Evolutionary conservation across 257 asterid genomes (phyloP), one percentile per base, ranked within the genome.

Genomic region (Solanum chilense): DNA sequence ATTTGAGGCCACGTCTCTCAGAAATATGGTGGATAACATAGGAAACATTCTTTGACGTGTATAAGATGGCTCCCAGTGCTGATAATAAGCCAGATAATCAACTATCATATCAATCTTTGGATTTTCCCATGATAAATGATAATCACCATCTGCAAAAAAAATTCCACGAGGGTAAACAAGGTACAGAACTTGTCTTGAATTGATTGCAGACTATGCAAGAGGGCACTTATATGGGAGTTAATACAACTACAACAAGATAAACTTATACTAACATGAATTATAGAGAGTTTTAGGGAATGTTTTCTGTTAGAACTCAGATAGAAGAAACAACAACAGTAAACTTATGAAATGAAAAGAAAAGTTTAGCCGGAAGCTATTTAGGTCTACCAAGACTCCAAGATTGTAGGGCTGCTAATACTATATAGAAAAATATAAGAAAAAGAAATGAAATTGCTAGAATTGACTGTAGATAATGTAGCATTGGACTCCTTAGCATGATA

Each of bases 41-140:
- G 98, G 98, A 87, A 97, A 92, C 90, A 96, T 86, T 91, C 93
- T 92, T 88, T 92, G 97, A 86, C 97, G 92, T n/a, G 87, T 92
- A 89, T 96, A 95, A 74, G 98, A 95, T 86, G 99, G 99, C 76
- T 93, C 97, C 99, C 99, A 97, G 9, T 92, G 76, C 91, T 91
- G 99, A 90, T 90, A 90, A 90, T 90, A 95, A 87, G 93, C 88
- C 81, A 97, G 91, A 88, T 89, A 95, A 88, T 96, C 98, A 47
- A 95, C 93, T 85, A 97, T 89, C 95, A 92, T 88, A 25, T 94
- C 99, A 4, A 92, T 90, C 60, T 87, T 90, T 11, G 99, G 99
- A 88, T 86, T 90, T 56, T 35, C 89, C 98, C 98, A 97, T 58
- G 82, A 88, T 86, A 95, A 41, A 64, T 87, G 82, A 39, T 89